phyloP scores from a whole-genome alignment of 2,329 filamentous ascomycete genomes.

The Fusarium anthophilum region DNA sequence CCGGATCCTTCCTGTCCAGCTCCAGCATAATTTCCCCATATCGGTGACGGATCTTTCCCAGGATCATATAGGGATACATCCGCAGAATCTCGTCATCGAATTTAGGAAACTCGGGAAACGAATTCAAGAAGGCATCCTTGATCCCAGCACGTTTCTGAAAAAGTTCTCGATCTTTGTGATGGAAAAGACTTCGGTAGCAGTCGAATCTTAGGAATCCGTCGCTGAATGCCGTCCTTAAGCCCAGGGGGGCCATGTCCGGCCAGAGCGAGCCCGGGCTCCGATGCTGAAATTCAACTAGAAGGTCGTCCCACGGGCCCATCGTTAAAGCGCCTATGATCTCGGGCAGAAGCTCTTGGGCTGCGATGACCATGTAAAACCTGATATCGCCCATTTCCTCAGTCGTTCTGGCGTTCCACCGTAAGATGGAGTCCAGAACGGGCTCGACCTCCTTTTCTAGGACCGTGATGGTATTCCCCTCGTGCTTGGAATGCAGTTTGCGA shows the following conservation, averaged over 20 bases:
- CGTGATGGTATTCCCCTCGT: not conserved
- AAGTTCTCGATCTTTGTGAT: accelerated
- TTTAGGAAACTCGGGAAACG: not conserved
- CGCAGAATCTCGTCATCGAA: not conserved
- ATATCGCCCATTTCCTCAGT: not conserved
- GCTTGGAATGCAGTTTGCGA: not conserved
- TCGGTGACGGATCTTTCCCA: accelerated
- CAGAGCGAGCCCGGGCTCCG: not conserved
- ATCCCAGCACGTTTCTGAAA: accelerated
- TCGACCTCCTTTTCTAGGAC: not conserved
- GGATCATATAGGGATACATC: not conserved
- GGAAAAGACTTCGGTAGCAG: accelerated
- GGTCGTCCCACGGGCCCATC: not conserved
- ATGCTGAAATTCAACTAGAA: too few relatives aligned
- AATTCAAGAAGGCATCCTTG: not conserved
- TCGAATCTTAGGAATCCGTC: not conserved
- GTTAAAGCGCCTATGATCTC: accelerated
- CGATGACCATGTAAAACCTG: not conserved
- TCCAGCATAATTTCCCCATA: too few relatives aligned
- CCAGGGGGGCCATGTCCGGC: not conserved
- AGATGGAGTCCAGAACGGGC: not conserved
- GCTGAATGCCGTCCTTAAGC: not conserved
- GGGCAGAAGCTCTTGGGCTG: not conserved
- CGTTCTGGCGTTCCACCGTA: not conserved
- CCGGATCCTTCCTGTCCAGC: too few relatives aligned